Percentiles rank a stretch among this genome's conserved stretches.
phyloP scores from a whole-genome alignment of 495 filamentous ascomycete genomes.

The Polyplosphaeria fusca region DNA sequence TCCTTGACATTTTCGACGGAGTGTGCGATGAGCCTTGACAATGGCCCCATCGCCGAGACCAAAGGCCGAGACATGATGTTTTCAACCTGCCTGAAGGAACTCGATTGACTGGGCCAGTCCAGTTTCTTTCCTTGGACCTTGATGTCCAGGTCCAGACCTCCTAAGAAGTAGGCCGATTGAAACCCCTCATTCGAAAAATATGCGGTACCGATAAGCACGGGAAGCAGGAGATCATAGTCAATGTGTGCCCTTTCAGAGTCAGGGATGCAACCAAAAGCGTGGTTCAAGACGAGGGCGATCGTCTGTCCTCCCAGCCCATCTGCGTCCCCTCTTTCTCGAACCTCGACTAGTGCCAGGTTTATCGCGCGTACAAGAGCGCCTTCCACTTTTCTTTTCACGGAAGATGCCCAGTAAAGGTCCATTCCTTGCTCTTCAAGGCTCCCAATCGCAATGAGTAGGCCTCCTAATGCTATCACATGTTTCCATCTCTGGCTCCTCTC shows the following conservation, averaged over 20 bases:
- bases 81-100: slow-evolving; percentile 48
- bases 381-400: slow-evolving; percentile 69
- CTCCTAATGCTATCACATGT: slow-evolving; percentile 76
- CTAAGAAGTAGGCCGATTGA: slow-evolving; percentile 77
- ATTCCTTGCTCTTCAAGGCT: slow-evolving; percentile 52
- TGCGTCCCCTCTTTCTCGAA: slow-evolving; percentile 47
- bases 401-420: slow-evolving; percentile 28
- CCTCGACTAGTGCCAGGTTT: slow-evolving; percentile 63
- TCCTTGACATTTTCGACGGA: slow-evolving; percentile 64
- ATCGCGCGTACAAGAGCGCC: slow-evolving; percentile 71
- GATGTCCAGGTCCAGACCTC: slow-evolving; percentile 72
- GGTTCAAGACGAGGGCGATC: slow-evolving; percentile 71
- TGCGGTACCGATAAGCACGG: slow-evolving; percentile 63
- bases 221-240: slow-evolving; percentile 73
- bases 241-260: slow-evolving; percentile 54
- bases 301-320: slow-evolving; percentile 57
- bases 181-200: slow-evolving; percentile 72
- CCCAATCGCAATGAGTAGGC: slow-evolving; percentile 79
- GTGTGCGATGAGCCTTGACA: slow-evolving; percentile 74
- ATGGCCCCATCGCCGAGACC: slow-evolving; percentile 69
- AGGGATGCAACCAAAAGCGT: slow-evolving; percentile 71
- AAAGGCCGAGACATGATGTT: slow-evolving; percentile 59
- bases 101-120: slow-evolving; percentile 58
- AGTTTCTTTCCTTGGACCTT: slow-evolving; percentile 62
- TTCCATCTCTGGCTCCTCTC: slow-evolving; percentile 82